Evolutionary conservation across 176 grass and related monocot species (phyloP), one percentile per base, ranked within the genome.

Genomic region (Musa schizocarpa): DNA sequence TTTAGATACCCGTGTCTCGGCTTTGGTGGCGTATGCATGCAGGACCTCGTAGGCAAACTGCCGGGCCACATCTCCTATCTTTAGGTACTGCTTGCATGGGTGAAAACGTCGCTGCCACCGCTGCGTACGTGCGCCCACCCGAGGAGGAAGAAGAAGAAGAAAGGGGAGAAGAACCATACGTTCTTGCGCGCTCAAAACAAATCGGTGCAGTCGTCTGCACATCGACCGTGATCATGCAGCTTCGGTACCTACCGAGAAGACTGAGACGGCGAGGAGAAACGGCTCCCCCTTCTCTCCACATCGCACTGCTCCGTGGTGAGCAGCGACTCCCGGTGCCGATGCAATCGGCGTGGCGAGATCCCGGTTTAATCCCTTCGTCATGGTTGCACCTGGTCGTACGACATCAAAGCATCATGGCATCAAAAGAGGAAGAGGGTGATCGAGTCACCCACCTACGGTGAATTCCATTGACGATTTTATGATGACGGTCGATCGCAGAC

Each of bases 291-390:
- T 54, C 19, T 54, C 48, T 53, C 70, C 70, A 11, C 14, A 73
- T 22, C 2, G n/a, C n/a, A 73, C 19, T 52, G 70, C 70, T 24
- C 26, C 8, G 11, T 54, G 48, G 23, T 73, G 70, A 73, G 70
- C 70, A 22, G 34, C 70, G 53, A 73, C 23, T 14, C 70, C 70
- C 43, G 54, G 7, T 73, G n/a, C 11, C n/a, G 17, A 9, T 19
- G 70, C 70, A 11, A 73, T 17, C 9, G 51, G 22, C 12, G 70
- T 54, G 8, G 70, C 70, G 1, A 73, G 53, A 12, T 48, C 48
- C 53, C 69, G 16, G 48, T 72, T 72, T 11, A 72, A 72, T 52
- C 69, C 69, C 49, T 54, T 72, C 13, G 16, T 72, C 19, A 72
- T 50, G 11, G 69, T 54, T 53, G 14, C 43, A 51, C 70, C 70